Percentiles rank a stretch among this genome's conserved stretches.
Conservation (phyloP, 1,139 yeast species). For the Oligophagozyma castellii region DNA sequence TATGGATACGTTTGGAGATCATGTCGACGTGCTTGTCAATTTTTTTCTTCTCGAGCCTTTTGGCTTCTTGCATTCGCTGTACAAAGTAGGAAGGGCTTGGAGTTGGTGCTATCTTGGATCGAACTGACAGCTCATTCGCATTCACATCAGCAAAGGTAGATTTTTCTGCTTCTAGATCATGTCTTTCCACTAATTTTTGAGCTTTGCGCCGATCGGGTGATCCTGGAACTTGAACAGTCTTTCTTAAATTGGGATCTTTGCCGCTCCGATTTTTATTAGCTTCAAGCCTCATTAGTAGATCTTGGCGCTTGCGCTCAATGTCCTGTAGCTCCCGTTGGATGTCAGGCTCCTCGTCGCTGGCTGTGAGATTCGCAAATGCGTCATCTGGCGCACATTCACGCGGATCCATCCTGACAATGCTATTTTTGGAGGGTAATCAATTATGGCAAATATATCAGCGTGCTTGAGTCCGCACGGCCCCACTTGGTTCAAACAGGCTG, state of each 20-base stretch:
- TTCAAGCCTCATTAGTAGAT: slow-evolving; percentile 12
- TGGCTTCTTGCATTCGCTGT: slow-evolving; percentile 17
- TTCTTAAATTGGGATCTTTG: slow-evolving; percentile 13
- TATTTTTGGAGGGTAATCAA: not conserved
- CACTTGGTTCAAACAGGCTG: no score
- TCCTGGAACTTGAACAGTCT: slow-evolving; percentile 12
- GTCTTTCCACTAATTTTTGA: no score
- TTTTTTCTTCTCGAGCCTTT: slow-evolving; percentile 13
- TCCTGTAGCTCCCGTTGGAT: slow-evolving; percentile 17
- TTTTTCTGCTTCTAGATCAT: not conserved
- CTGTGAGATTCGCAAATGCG: slow-evolving; percentile 13
- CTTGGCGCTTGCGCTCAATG: slow-evolving; percentile 16
- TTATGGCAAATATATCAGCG: no score
- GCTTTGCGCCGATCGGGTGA: slow-evolving; percentile 10
- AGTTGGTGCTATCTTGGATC: not conserved
- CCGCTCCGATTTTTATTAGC: slow-evolving; percentile 9
- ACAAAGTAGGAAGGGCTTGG: slow-evolving; percentile 20
- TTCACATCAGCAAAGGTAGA: not conserved
- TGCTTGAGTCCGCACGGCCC: no score
- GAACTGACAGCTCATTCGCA: no score
- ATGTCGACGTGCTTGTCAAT: slow-evolving; percentile 12
- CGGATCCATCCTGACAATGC: slow-evolving; percentile 1
- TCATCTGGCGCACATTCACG: no score
- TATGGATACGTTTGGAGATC: slow-evolving; percentile 25
- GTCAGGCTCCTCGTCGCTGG: slow-evolving; percentile 14